These are phyloP conservation scores for Cichorium intybus DNA, from an alignment of 140 eudicot genomes.

Conservation along the genomic window DNA sequence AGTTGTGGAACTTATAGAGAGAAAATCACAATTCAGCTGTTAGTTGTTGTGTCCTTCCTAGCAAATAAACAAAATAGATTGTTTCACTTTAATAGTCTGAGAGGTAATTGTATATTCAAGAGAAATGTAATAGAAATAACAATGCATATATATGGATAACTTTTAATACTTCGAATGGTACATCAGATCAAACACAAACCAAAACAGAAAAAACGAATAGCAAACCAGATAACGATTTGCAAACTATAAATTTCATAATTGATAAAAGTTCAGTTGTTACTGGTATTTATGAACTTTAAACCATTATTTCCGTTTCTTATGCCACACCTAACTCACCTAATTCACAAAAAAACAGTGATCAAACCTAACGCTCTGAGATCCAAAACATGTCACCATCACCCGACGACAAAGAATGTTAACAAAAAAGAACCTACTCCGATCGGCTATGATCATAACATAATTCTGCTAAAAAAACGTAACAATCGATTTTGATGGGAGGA, in stretches of 20 bases:
- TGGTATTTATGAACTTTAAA: constrained; percentile 6
- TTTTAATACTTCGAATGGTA: neutral
- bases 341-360: neutral
- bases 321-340: constrained; percentile 12
- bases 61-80: constrained; percentile 11
- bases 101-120: neutral
- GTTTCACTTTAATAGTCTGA: neutral
- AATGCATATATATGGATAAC: neutral
- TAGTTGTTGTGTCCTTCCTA: constrained; percentile 20
- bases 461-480: neutral
- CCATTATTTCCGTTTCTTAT: neutral
- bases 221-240: neutral
- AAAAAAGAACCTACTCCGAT: constrained; percentile 9
- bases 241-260: neutral
- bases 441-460: constrained; percentile 17
- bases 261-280: neutral
- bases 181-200: constrained; percentile 15
- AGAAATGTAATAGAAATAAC: constrained; percentile 1
- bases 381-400: constrained; percentile 7
- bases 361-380: constrained; percentile 21
- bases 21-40: constrained; percentile 19
- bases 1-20: neutral
- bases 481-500: no score
- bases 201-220: neutral
- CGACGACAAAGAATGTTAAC: neutral